Percentiles rank a stretch among this genome's conserved stretches.
phyloP scores from a whole-genome alignment of 257 asterid genomes.

The Parsonsia alboflavescens region DNA sequence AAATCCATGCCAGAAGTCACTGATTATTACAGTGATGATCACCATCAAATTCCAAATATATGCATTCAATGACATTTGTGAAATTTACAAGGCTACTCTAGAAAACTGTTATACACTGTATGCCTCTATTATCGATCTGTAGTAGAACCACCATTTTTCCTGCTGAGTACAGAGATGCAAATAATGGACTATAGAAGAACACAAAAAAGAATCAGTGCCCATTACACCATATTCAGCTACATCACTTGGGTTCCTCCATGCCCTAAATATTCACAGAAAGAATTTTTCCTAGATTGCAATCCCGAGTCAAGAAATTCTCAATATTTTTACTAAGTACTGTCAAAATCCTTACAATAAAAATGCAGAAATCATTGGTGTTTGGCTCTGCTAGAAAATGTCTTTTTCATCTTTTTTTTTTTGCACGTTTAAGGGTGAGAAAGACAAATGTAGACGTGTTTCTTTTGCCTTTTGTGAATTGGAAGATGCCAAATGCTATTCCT shows the following conservation, averaged over 20 bases:
- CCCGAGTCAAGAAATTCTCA: too few species aligned
- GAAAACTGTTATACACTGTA: conserved; percentile 11
- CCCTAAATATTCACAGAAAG: too few species aligned
- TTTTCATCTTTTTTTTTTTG: background rate
- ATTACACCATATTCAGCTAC: background rate
- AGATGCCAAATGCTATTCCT: background rate
- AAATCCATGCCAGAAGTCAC: conserved; percentile 4
- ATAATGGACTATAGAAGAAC: background rate
- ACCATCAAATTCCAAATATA: conserved; percentile 9
- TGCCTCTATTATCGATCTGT: background rate
- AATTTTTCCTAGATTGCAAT: too few species aligned
- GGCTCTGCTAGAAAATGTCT: background rate
- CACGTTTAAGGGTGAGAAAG: background rate
- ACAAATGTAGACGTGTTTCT: background rate
- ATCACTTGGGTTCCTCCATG: too few species aligned
- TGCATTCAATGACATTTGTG: conserved; percentile 10
- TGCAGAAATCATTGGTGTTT: background rate
- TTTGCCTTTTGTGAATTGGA: background rate
- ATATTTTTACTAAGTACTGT: background rate
- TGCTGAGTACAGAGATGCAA: background rate
- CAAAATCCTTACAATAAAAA: background rate
- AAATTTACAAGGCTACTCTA: conserved; percentile 9
- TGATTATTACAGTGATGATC: background rate
- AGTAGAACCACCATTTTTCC: background rate
- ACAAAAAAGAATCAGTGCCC: background rate